A percentile compares a stretch with the other conserved stretches of the same genome.
Evolutionary conservation across 208 protist genomes (phyloP).

Genomic region (Trypanosoma mega): DNA sequence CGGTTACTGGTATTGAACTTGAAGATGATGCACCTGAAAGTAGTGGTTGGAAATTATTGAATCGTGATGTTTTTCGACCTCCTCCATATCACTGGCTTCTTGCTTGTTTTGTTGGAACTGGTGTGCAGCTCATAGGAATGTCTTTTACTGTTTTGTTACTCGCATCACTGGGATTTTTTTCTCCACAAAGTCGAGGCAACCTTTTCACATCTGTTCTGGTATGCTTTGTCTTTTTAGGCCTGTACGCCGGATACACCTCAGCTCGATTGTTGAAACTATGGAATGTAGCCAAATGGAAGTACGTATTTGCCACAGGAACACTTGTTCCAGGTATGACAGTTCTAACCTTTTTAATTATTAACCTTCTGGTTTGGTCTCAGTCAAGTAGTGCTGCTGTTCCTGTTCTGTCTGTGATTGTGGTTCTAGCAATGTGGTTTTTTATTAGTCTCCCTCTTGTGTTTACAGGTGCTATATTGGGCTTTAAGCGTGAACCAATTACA

Average conservation of each 20-base stretch:
- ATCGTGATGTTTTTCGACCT: constrained; percentile 95
- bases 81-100: constrained; percentile 81
- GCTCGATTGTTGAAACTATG: constrained; percentile 69
- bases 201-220: constrained; percentile 75
- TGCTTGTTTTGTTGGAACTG: constrained; percentile 87
- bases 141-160: constrained; percentile 75
- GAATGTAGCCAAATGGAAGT: constrained; percentile 62
- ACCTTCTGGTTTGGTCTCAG: constrained; percentile 36
- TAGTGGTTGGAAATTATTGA: constrained; percentile 95
- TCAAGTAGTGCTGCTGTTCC: constrained; percentile 27
- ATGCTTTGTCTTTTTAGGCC: constrained; percentile 40
- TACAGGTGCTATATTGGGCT: constrained; percentile 89
- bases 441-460: constrained; percentile 94
- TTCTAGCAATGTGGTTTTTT: constrained; percentile 81
- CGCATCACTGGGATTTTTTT: constrained; percentile 82
- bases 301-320: constrained; percentile 49
- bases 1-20: constrained; percentile 55
- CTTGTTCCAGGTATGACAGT: constrained; percentile 35
- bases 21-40: constrained; percentile 77
- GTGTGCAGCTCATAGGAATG: constrained; percentile 87
- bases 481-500: constrained; percentile 62
- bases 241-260: constrained; percentile 81
- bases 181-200: constrained; percentile 86
- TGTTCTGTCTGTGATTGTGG: constrained; percentile 56
- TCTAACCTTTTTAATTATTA: constrained; percentile 39